phyloP scores from a whole-genome alignment of 352 stramenopile species.

The Pythium coloratum region DNA sequence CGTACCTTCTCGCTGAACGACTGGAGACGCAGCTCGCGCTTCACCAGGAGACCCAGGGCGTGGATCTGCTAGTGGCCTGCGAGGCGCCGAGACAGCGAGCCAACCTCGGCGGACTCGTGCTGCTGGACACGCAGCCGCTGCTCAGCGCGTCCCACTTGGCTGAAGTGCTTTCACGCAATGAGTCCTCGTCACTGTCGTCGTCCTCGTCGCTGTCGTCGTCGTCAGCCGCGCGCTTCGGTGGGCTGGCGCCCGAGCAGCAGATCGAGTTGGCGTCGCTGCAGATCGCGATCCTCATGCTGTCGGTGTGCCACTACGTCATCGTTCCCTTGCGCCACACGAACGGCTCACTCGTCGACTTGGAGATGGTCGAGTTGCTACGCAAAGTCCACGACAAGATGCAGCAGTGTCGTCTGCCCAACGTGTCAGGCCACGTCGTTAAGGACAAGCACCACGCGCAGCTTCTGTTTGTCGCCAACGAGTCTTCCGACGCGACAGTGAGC shows the following conservation, averaged over 20 bases:
- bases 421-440: slow-evolving; percentile 45
- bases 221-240: slow-evolving; percentile 37
- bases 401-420: slow-evolving; percentile 56
- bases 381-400: slow-evolving; percentile 52
- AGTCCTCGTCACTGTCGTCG: slow-evolving; percentile 29
- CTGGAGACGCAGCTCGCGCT: slow-evolving; percentile 38
- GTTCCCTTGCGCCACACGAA: slow-evolving; percentile 42
- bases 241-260: slow-evolving; percentile 63
- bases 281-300: slow-evolving; percentile 62
- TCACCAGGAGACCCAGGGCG: slow-evolving; percentile 48
- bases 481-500: slow-evolving; percentile 8
- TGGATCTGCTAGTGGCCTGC: slow-evolving; percentile 54
- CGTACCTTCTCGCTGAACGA: slow-evolving; percentile 41
- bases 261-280: slow-evolving; percentile 61
- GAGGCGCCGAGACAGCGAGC: slow-evolving; percentile 28
- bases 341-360: slow-evolving; percentile 37
- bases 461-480: slow-evolving; percentile 62
- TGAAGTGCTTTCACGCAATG: slow-evolving; percentile 49
- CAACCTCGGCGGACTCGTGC: slow-evolving; percentile 42
- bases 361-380: slow-evolving; percentile 48
- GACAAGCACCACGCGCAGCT: slow-evolving; percentile 58
- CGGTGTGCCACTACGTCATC: slow-evolving; percentile 79
- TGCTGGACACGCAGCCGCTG: slow-evolving; percentile 71
- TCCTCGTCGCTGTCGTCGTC: slow-evolving; percentile 4
- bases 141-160: slow-evolving; percentile 59